phyloP scores from a whole-genome alignment of 306 rosid genomes.

The Acacia confusa region DNA sequence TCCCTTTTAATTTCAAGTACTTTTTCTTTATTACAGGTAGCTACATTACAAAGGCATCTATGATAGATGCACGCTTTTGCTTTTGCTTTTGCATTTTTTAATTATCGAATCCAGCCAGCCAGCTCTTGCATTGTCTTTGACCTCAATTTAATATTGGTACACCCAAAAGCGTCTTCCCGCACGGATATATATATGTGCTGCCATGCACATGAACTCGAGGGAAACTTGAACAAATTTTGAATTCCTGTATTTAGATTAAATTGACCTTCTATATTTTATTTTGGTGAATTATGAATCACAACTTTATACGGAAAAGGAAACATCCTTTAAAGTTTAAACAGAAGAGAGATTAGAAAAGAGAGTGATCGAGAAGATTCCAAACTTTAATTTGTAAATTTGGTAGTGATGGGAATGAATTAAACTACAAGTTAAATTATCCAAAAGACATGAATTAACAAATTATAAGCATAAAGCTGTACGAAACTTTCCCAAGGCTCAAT shows the following conservation, averaged over 20 bases:
- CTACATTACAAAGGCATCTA: slow-evolving; percentile 1
- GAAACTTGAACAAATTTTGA: not conserved
- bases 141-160: not conserved
- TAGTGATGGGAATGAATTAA: not conserved
- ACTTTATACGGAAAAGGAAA: not conserved
- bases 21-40: not conserved
- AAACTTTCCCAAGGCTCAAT: not conserved
- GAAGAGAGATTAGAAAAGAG: not conserved
- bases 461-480: not conserved
- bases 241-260: not conserved
- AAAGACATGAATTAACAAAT: not conserved
- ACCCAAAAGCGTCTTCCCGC: not conserved
- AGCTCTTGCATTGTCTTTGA: not conserved
- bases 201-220: not conserved
- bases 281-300: no score
- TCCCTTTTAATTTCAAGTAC: not conserved
- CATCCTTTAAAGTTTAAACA: not conserved
- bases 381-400: not conserved
- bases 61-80: not conserved
- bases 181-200: no score
- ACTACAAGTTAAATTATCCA: not conserved
- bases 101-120: not conserved
- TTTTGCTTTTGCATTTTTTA: not conserved
- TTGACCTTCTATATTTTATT: no score
- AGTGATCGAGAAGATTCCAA: not conserved